Percentiles rank a stretch among this genome's conserved stretches.
phyloP scores from a whole-genome alignment of 1,284 basidiomycete genomes.

The Thecaphora thlaspeos region DNA sequence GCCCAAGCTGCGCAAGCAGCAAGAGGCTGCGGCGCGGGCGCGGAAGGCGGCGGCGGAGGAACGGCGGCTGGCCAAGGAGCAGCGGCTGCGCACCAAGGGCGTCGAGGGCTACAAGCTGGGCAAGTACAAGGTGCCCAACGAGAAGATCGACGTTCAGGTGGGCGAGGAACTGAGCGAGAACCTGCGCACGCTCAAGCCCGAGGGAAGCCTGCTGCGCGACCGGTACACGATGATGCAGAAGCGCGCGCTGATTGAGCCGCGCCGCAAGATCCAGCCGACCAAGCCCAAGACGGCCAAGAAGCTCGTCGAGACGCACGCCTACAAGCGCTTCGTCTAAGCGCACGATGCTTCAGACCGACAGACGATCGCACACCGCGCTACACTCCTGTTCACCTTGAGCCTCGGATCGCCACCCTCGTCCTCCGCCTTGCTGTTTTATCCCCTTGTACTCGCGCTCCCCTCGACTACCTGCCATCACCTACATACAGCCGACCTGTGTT shows the following conservation, averaged over 20 bases:
- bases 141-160: conserved; percentile 71
- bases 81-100: conserved; percentile 22
- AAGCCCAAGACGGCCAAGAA: conserved; percentile 21
- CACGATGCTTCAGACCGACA: too few species aligned
- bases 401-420: too few species aligned
- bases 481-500: too few species aligned
- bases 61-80: conserved; percentile 22
- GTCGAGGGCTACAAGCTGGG: conserved; percentile 39
- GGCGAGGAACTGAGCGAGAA: conserved; percentile 88
- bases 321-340: conserved; percentile 31
- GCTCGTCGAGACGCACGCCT: conserved; percentile 34
- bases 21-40: conserved; percentile 1
- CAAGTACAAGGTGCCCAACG: conserved; percentile 28
- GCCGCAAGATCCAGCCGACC: conserved; percentile 49
- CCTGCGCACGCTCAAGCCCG: conserved; percentile 78
- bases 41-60: conserved; percentile 1
- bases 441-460: too few species aligned
- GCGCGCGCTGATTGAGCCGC: conserved; percentile 73
- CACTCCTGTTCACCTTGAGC: too few species aligned
- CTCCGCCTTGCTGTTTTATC: too few species aligned
- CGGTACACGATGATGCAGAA: conserved; percentile 79
- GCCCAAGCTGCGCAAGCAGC: conserved; percentile 14
- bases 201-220: conserved; percentile 89
- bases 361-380: too few species aligned
- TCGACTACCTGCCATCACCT: too few species aligned